Conservation (phyloP, 108 stramenopile genomes). For the Aurantiochytrium sp. region DNA sequence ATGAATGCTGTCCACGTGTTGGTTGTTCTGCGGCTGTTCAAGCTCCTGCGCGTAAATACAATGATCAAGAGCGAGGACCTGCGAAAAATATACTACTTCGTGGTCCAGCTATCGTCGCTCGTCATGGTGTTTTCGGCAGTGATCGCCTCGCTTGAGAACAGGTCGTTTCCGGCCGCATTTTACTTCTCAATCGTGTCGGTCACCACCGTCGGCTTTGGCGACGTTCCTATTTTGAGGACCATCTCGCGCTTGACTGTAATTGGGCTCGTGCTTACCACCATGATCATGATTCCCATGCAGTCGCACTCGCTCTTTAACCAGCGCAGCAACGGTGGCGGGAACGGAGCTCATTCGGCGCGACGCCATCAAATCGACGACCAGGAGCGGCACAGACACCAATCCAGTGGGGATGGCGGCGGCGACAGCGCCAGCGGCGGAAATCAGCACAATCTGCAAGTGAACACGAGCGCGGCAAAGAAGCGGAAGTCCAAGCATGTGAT, state of each 20-base stretch:
- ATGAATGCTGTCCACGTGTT: not conserved
- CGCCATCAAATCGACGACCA: not conserved
- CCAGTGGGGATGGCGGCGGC: too few relatives aligned
- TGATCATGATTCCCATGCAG: constrained; percentile 22
- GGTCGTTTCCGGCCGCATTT: not conserved
- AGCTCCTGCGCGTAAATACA: not conserved
- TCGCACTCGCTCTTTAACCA: not conserved
- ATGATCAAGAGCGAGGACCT: not conserved
- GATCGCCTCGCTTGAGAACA: not conserved
- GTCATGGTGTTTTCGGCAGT: not conserved
- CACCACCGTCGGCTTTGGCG: constrained; percentile 16
- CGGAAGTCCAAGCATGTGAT: not conserved
- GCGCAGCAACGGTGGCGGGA: not conserved
- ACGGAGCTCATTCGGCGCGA: too few relatives aligned
- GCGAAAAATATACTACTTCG: not conserved
- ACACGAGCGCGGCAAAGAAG: not conserved
- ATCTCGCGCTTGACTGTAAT: not conserved
- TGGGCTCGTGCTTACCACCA: not conserved
- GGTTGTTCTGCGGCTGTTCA: not conserved
- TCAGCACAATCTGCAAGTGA: too few relatives aligned
- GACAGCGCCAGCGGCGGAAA: too few relatives aligned
- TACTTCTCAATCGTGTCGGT: not conserved
- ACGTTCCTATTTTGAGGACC: not conserved
- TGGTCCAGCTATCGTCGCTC: not conserved
- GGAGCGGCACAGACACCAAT: too few relatives aligned